Conservation (phyloP, 768 basidiomycete species). For the Hygrophoropsis aurantiaca region DNA sequence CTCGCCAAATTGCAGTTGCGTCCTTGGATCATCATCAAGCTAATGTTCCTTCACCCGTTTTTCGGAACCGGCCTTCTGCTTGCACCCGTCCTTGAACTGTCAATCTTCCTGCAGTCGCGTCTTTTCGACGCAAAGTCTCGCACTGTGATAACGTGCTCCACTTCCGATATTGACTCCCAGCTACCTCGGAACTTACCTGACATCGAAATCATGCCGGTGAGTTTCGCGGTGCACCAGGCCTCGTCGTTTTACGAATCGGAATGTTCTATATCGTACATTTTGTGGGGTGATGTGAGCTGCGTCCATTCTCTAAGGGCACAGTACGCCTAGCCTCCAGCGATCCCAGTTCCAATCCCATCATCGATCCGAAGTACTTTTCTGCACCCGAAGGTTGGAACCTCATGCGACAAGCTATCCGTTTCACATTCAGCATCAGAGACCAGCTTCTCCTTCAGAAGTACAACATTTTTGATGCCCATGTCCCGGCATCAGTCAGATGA, state of each 20-base stretch:
- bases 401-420: neutral
- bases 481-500: neutral
- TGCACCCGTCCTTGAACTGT: conserved; percentile 27
- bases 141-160: no score
- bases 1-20: conserved; percentile 23
- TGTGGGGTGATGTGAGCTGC: conserved; percentile 13
- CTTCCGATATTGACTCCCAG: conserved; percentile 11
- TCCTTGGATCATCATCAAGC: conserved; percentile 26
- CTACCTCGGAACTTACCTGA: conserved; percentile 40
- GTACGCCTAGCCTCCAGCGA: conserved; percentile 20
- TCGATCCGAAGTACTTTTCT: conserved; percentile 11
- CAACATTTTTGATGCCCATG: neutral
- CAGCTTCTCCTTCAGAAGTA: neutral
- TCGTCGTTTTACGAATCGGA: conserved; percentile 10
- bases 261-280: conserved; percentile 9
- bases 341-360: conserved; percentile 13
- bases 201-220: conserved; percentile 37
- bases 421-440: neutral
- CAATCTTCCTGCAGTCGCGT: conserved; percentile 29
- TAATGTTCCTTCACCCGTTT: conserved; percentile 33
- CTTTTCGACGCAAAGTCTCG: conserved; percentile 23
- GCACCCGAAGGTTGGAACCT: neutral
- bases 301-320: conserved; percentile 14
- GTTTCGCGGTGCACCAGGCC: no score
- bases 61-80: conserved; percentile 34